phyloP scores from a whole-genome alignment of 164 flowering plant species.

The Santalum album region DNA sequence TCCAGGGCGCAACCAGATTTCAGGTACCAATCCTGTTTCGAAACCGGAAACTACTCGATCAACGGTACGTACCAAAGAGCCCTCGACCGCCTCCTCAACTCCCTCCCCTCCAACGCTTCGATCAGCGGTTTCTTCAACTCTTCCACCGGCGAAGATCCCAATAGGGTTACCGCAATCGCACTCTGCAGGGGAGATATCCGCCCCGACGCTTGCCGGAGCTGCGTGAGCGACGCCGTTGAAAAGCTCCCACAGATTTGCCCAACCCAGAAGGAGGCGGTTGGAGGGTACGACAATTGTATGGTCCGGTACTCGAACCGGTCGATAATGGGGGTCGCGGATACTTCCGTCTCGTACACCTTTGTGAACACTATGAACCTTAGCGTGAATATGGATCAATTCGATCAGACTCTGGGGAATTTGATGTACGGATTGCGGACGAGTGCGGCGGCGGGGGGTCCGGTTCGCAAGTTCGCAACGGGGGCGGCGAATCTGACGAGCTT shows the following conservation, averaged over 20 bases:
- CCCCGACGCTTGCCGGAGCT: not conserved
- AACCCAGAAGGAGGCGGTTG: not conserved
- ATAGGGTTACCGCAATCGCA: not conserved
- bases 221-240: no score
- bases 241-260: not conserved
- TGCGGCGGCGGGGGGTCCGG: not conserved
- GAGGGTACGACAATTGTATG: slow-evolving; percentile 1
- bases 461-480: slow-evolving; percentile 16
- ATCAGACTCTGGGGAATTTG: not conserved
- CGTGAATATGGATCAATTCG: slow-evolving; percentile 3
- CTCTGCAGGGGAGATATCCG: not conserved
- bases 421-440: not conserved
- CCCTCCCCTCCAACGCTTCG: not conserved
- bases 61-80: not conserved
- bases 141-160: not conserved
- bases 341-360: not conserved
- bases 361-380: not conserved
- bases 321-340: no score
- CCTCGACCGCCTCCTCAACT: not conserved
- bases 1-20: not conserved
- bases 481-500: not conserved
- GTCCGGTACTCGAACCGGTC: no score
- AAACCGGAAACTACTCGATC: not conserved
- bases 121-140: slow-evolving; percentile 1
- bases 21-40: not conserved